Conservation (phyloP, 768 basidiomycete genomes). For the Phaffia tasmanica region DNA sequence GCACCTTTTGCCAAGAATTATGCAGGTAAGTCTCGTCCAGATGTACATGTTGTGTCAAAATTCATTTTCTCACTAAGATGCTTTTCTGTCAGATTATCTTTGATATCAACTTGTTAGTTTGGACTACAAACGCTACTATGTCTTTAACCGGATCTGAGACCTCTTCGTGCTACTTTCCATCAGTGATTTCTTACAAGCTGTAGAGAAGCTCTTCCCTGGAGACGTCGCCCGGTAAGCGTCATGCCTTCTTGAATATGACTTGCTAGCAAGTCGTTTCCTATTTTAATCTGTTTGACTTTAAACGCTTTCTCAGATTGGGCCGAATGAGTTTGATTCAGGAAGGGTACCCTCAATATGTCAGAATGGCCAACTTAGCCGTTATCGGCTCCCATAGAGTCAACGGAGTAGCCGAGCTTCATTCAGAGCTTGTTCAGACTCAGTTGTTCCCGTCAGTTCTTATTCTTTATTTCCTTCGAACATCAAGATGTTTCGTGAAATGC, state of each 20-base stretch:
- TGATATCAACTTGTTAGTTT: slow-evolving; percentile 56
- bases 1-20: slow-evolving; percentile 60
- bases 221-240: slow-evolving; percentile 65
- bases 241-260: slow-evolving; percentile 85
- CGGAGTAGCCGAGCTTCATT: slow-evolving; percentile 94
- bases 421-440: slow-evolving; percentile 63
- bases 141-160: slow-evolving; percentile 1
- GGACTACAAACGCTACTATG: too few relatives aligned
- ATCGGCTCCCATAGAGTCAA: slow-evolving; percentile 63
- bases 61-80: too few relatives aligned
- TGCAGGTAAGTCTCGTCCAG: neutral
- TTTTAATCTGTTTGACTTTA: neutral
- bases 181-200: slow-evolving; percentile 46
- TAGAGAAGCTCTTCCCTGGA: slow-evolving; percentile 79
- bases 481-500: slow-evolving; percentile 42
- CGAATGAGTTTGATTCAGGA: slow-evolving; percentile 44
- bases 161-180: slow-evolving; percentile 23
- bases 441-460: slow-evolving; percentile 35
- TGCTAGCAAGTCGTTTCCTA: neutral
- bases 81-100: slow-evolving; percentile 91
- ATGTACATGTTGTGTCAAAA: too few relatives aligned
- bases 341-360: slow-evolving; percentile 70
- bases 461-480: slow-evolving; percentile 44
- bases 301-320: neutral
- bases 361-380: slow-evolving; percentile 85